These are phyloP conservation scores for Phytophthora uliginosa DNA, from an alignment of 352 stramenopile genomes.

Conservation along the genomic window DNA sequence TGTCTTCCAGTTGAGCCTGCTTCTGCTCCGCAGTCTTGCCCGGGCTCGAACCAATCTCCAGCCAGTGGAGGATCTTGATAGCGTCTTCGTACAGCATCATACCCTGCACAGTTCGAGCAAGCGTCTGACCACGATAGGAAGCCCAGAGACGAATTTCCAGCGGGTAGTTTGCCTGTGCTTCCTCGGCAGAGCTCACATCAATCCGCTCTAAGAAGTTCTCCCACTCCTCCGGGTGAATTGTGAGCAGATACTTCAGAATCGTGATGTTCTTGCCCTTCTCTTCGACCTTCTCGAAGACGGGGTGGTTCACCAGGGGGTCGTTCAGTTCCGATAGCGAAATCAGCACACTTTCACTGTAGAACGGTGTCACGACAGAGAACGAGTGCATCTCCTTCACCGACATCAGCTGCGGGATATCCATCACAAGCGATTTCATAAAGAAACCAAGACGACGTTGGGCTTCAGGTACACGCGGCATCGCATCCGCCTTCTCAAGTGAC, in stretches of 20 bases:
- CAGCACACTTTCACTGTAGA: slow-evolving; percentile 80
- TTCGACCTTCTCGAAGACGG: slow-evolving; percentile 79
- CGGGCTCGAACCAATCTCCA: slow-evolving; percentile 80
- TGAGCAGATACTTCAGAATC: slow-evolving; percentile 86
- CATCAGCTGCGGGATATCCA: slow-evolving; percentile 80
- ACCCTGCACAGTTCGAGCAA: slow-evolving; percentile 80
- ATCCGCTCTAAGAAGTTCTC: slow-evolving; percentile 85
- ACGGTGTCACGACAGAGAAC: slow-evolving; percentile 85
- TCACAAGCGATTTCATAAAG: slow-evolving; percentile 85
- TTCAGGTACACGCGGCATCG: slow-evolving; percentile 78
- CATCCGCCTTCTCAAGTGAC: slow-evolving; percentile 75
- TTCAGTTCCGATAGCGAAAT: slow-evolving; percentile 76
- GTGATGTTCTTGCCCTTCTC: slow-evolving; percentile 85
- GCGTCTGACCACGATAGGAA: slow-evolving; percentile 80
- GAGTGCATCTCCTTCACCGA: slow-evolving; percentile 87
- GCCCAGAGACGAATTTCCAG: slow-evolving; percentile 83
- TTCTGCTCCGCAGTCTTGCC: slow-evolving; percentile 78
- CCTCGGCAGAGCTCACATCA: slow-evolving; percentile 68
- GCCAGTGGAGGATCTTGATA: slow-evolving; percentile 87
- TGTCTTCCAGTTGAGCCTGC: slow-evolving; percentile 79
- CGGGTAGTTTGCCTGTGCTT: slow-evolving; percentile 71
- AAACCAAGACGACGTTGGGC: slow-evolving; percentile 82
- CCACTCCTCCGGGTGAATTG: slow-evolving; percentile 83
- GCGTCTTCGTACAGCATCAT: slow-evolving; percentile 90
- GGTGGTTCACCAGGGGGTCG: slow-evolving; percentile 75